A percentile compares a stretch with the other conserved stretches of the same genome.
These are phyloP conservation scores for Brasenia schreberi DNA, from an alignment of 164 flowering plant genomes.

Conservation along the genomic window DNA sequence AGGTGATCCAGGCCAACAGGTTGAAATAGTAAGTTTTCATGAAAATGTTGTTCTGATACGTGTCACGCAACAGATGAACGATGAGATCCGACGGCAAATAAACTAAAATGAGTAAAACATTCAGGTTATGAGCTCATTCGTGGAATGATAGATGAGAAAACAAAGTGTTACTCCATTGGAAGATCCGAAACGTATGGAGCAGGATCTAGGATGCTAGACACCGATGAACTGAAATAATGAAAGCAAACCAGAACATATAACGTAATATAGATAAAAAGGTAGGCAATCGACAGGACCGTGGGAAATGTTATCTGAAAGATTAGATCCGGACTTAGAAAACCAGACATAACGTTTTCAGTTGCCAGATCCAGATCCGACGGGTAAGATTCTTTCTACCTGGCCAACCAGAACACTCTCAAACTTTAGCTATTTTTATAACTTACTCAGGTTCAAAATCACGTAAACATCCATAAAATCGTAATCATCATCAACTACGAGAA, in stretches of 20 bases:
- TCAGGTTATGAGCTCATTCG: background rate
- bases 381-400: background rate
- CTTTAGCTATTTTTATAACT: background rate
- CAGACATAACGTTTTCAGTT: background rate
- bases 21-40: background rate
- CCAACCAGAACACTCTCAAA: background rate
- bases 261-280: too few species aligned
- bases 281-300: background rate
- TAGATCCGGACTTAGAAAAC: background rate
- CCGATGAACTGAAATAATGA: background rate
- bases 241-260: background rate
- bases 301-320: background rate
- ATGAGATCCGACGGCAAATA: background rate
- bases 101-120: background rate
- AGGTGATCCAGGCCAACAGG: background rate
- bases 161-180: background rate
- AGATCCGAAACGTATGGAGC: background rate
- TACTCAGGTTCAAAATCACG: background rate
- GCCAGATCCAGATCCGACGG: background rate
- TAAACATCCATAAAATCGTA: background rate
- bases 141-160: background rate
- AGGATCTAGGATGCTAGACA: background rate
- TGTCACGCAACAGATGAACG: background rate
- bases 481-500: background rate
- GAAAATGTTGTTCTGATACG: background rate